Evolutionary conservation across 2,329 filamentous ascomycete genomes (phyloP).

Genomic region (Simplicillium sp.): DNA sequence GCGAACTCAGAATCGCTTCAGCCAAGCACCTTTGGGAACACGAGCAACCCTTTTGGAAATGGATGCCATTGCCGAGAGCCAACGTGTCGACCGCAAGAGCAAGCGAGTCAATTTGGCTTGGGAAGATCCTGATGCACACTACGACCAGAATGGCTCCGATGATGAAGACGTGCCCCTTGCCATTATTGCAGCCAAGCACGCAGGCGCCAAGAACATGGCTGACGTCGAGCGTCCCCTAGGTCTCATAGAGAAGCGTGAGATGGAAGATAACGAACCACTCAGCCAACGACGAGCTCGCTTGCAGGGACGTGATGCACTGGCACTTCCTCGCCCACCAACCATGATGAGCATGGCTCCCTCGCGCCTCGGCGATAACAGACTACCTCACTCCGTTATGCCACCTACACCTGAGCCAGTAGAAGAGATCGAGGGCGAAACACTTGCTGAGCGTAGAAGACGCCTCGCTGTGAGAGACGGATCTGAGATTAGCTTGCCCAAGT

Average conservation of each 20-base stretch:
- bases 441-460: constrained; percentile 55
- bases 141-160: constrained; percentile 35
- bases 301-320: constrained; percentile 47
- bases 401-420: constrained; percentile 34
- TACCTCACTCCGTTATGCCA: constrained; percentile 13
- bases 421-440: constrained; percentile 53
- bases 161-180: constrained; percentile 87
- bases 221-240: constrained; percentile 59
- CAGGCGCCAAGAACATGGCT: constrained; percentile 39
- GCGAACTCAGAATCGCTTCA: constrained; percentile 52
- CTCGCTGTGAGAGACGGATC: constrained; percentile 48
- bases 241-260: constrained; percentile 68
- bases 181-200: constrained; percentile 57
- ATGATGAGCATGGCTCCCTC: constrained; percentile 28
- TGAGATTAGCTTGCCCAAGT: constrained; percentile 35
- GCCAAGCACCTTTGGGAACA: constrained; percentile 55
- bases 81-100: constrained; percentile 62
- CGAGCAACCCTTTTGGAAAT: constrained; percentile 84
- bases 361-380: constrained; percentile 5
- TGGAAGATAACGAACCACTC: constrained; percentile 89
- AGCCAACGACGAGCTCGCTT: constrained; percentile 68
- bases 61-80: constrained; percentile 80
- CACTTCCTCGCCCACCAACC: constrained; percentile 28
- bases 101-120: constrained; percentile 82
- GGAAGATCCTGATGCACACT: constrained; percentile 57